phyloP scores from a whole-genome alignment of 352 stramenopile species.

The Elongisporangium senticosum region DNA sequence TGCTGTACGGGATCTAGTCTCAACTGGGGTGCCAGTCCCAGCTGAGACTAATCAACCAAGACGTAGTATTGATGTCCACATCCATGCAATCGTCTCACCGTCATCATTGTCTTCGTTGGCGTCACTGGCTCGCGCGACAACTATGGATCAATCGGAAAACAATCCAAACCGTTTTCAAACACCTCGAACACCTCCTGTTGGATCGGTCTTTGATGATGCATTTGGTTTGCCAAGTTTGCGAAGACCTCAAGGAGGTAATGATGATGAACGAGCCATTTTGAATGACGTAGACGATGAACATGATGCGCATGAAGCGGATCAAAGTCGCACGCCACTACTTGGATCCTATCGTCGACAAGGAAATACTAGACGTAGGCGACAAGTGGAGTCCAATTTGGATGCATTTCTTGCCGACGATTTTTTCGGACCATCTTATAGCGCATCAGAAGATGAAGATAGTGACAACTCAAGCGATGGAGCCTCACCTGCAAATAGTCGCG shows the following conservation, averaged over 20 bases:
- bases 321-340: slow-evolving; percentile 55
- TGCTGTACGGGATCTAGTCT: slow-evolving; percentile 61
- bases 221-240: slow-evolving; percentile 31
- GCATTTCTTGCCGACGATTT: slow-evolving; percentile 60
- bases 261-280: slow-evolving; percentile 17
- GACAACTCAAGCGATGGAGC: slow-evolving; percentile 17
- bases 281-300: slow-evolving; percentile 23
- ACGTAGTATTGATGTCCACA: slow-evolving; percentile 83
- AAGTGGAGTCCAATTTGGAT: slow-evolving; percentile 31
- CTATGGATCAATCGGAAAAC: slow-evolving; percentile 9
- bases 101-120: slow-evolving; percentile 66
- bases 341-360: slow-evolving; percentile 34
- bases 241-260: slow-evolving; percentile 13
- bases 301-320: slow-evolving; percentile 31
- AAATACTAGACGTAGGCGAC: slow-evolving; percentile 17
- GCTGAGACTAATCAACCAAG: slow-evolving; percentile 27
- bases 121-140: slow-evolving; percentile 22
- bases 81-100: slow-evolving; percentile 79
- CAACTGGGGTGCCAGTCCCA: slow-evolving; percentile 19
- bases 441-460: slow-evolving; percentile 17
- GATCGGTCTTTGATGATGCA: slow-evolving; percentile 27
- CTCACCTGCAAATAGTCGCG: slow-evolving; percentile 11
- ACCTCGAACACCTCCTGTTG: slow-evolving; percentile 18
- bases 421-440: slow-evolving; percentile 50
- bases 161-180: slow-evolving; percentile 6